Evolutionary conservation across 805 yeast species (phyloP).

Genomic region (Yamadazyma ubonensis): DNA sequence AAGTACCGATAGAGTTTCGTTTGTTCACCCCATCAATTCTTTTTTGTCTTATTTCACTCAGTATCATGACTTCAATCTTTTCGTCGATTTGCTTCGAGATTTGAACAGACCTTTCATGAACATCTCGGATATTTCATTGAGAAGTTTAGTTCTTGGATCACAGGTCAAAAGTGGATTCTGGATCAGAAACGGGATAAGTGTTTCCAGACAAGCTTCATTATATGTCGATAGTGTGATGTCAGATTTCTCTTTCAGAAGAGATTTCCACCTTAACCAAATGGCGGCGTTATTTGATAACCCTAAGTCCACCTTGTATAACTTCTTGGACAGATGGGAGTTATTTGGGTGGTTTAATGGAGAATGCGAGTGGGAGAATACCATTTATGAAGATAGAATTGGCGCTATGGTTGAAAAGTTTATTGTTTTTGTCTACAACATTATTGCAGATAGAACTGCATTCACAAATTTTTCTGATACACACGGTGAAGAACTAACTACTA

Average conservation of each 20-base stretch:
- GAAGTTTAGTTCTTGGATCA: slow-evolving; percentile 58
- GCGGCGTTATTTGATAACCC: slow-evolving; percentile 41
- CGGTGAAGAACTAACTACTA: slow-evolving; percentile 28
- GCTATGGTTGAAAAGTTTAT: slow-evolving; percentile 45
- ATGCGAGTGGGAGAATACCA: slow-evolving; percentile 30
- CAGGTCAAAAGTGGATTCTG: slow-evolving; percentile 67
- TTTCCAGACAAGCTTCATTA: slow-evolving; percentile 48
- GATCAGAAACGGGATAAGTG: slow-evolving; percentile 69
- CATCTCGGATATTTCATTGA: slow-evolving; percentile 56
- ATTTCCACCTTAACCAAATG: slow-evolving; percentile 47
- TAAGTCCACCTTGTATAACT: slow-evolving; percentile 30
- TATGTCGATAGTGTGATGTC: slow-evolving; percentile 45
- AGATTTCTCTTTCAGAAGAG: slow-evolving; percentile 42
- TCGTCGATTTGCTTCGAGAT: slow-evolving; percentile 14
- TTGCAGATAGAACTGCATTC: slow-evolving; percentile 38
- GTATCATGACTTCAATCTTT: slow-evolving; percentile 26
- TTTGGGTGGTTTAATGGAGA: slow-evolving; percentile 46
- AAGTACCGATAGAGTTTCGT: slow-evolving; percentile 51
- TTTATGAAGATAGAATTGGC: slow-evolving; percentile 49
- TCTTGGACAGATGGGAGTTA: slow-evolving; percentile 59
- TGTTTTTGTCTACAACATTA: slow-evolving; percentile 42
- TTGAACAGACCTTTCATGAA: slow-evolving; percentile 37
- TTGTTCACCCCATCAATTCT: slow-evolving; percentile 59
- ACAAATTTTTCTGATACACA: slow-evolving; percentile 22
- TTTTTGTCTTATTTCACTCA: slow-evolving; percentile 48